A percentile compares a stretch with the other conserved stretches of the same genome.
These are phyloP conservation scores for Blastomyces silverae DNA, from an alignment of 2,329 filamentous ascomycete species.

Conservation along the genomic window DNA sequence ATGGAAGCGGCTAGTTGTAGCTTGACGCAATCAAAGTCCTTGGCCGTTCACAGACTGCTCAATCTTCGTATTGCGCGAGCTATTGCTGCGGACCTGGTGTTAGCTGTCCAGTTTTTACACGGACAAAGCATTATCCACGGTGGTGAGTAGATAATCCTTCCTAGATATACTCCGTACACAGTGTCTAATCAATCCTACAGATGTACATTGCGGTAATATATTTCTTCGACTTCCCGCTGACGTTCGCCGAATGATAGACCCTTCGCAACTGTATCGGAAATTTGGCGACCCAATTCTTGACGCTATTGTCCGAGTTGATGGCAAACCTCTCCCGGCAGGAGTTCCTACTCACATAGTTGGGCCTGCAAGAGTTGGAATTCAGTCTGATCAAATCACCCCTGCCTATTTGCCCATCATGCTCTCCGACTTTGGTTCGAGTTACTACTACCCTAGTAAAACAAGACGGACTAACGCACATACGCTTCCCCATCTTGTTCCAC, in stretches of 20 bases:
- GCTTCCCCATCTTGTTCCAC: constrained; percentile 18
- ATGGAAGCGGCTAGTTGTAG: constrained; percentile 20
- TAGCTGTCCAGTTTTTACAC: constrained; percentile 20
- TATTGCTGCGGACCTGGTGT: constrained; percentile 18
- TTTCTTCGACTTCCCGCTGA: constrained; percentile 18
- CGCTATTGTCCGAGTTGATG: constrained; percentile 19
- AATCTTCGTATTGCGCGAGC: constrained; percentile 18
- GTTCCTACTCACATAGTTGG: constrained; percentile 19
- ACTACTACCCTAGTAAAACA: constrained; percentile 15
- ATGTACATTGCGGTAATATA: constrained; percentile 21
- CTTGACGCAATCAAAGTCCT: constrained; percentile 19
- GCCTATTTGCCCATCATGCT: constrained; percentile 17
- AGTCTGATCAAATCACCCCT: constrained; percentile 16
- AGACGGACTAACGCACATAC: constrained; percentile 16
- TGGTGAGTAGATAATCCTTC: constrained; percentile 18
- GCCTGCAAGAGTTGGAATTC: constrained; percentile 16
- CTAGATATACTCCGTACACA: constrained; percentile 14
- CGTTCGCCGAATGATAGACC: constrained; percentile 17
- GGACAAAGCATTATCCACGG: constrained; percentile 19
- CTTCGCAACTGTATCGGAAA: constrained; percentile 18
- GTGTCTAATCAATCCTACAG: constrained; percentile 16
- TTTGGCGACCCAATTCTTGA: constrained; percentile 19
- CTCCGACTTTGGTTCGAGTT: constrained; percentile 18
- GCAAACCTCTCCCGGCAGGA: constrained; percentile 18
- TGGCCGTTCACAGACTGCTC: constrained; percentile 17